Evolutionary conservation across 2,329 filamentous ascomycete genomes (phyloP).

Genomic region (Clonostachys solani): DNA sequence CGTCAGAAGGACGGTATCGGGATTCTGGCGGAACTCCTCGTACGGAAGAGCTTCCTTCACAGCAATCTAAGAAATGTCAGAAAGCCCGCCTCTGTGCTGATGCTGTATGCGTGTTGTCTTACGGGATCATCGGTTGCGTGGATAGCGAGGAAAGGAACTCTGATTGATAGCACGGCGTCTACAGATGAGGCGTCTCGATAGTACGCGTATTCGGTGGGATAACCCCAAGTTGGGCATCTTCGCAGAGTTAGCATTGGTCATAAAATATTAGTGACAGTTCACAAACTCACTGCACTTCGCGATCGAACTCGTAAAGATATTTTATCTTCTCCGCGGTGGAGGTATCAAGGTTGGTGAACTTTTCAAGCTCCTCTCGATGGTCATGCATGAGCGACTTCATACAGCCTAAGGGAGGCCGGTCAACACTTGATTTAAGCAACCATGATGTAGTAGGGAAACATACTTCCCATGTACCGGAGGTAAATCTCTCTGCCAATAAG

Average conservation of each 20-base stretch:
- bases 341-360: constrained; percentile 67
- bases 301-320: constrained; percentile 88
- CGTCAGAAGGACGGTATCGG: constrained; percentile 79
- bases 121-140: constrained; percentile 89
- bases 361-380: constrained; percentile 66
- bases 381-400: constrained; percentile 67
- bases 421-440: background rate
- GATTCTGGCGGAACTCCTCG: constrained; percentile 77
- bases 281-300: constrained; percentile 48
- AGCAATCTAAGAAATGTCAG: constrained; percentile 57
- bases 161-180: constrained; percentile 73
- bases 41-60: constrained; percentile 73
- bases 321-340: constrained; percentile 63
- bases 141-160: constrained; percentile 79
- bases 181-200: constrained; percentile 87
- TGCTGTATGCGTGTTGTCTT: constrained; percentile 19
- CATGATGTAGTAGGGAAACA: constrained; percentile 16
- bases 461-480: constrained; percentile 58
- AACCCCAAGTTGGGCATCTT: constrained; percentile 80
- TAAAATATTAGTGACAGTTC: background rate
- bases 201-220: constrained; percentile 88
- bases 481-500: constrained; percentile 69
- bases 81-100: rapidly evolving
- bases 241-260: constrained; percentile 1
- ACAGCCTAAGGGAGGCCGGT: constrained; percentile 31